Conservation (phyloP, 78 protist genomes). For the Dictyostelium firmibasis region DNA sequence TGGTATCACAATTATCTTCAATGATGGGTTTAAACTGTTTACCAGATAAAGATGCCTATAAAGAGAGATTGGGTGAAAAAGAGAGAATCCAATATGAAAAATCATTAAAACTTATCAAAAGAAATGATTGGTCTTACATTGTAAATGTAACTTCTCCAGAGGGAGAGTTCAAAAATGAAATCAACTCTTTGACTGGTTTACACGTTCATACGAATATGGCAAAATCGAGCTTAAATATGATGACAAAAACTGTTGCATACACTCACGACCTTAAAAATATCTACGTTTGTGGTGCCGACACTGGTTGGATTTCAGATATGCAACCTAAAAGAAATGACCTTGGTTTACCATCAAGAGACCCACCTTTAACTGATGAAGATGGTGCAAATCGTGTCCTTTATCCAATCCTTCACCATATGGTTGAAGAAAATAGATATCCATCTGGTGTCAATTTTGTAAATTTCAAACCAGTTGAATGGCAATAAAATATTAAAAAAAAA, state of each 20-base stretch:
- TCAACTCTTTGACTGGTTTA: conserved; percentile 67
- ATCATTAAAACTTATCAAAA: background rate
- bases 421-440: background rate
- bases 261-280: conserved; percentile 76
- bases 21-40: conserved; percentile 25
- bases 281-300: conserved; percentile 84
- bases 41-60: background rate
- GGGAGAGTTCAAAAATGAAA: conserved; percentile 67
- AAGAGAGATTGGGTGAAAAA: background rate
- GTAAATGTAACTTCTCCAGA: conserved; percentile 97
- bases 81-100: background rate
- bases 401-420: conserved; percentile 74
- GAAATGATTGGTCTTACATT: conserved; percentile 58
- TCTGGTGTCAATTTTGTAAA: background rate
- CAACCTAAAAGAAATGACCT: background rate
- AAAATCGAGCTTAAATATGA: conserved; percentile 96
- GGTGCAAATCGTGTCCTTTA: conserved; percentile 95
- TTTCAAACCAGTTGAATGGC: background rate
- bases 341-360: background rate
- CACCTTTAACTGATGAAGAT: conserved; percentile 93
- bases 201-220: conserved; percentile 99
- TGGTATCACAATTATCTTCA: conserved; percentile 38
- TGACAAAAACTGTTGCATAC: conserved; percentile 90
- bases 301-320: conserved; percentile 87
- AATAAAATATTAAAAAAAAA: background rate